These are phyloP conservation scores for Volutella citrinella DNA, from an alignment of 2,329 filamentous ascomycete species.

Conservation along the genomic window DNA sequence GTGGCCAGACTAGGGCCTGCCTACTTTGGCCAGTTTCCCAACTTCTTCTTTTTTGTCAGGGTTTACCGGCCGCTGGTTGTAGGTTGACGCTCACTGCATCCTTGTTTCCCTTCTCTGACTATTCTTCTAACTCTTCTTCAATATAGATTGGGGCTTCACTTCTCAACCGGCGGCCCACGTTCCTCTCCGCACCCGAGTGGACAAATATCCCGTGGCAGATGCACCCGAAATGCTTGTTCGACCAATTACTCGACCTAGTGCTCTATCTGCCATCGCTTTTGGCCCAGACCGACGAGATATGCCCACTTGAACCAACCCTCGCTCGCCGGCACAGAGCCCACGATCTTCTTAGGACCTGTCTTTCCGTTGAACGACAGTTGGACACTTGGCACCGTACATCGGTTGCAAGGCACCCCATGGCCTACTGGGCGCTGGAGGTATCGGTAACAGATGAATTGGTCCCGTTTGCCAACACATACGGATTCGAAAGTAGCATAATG, in stretches of 20 bases:
- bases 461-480: constrained; percentile 45
- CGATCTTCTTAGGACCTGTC: constrained; percentile 46
- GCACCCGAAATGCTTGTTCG: constrained; percentile 49
- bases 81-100: too few species aligned
- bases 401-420: constrained; percentile 26
- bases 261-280: constrained; percentile 47
- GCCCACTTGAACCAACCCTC: constrained; percentile 36
- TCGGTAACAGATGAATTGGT: too few species aligned
- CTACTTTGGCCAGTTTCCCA: constrained; percentile 48
- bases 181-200: constrained; percentile 52
- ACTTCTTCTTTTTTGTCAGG: constrained; percentile 56
- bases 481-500: constrained; percentile 42
- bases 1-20: constrained; percentile 41
- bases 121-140: constrained; percentile 1
- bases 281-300: constrained; percentile 41
- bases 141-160: constrained; percentile 45
- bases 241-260: constrained; percentile 51
- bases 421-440: constrained; percentile 40
- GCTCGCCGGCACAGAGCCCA: constrained; percentile 43
- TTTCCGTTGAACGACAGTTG: constrained; percentile 46
- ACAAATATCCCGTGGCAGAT: constrained; percentile 47
- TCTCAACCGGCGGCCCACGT: constrained; percentile 47
- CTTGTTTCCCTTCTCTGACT: not conserved
- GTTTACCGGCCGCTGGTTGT: constrained; percentile 53
- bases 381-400: constrained; percentile 43